Conservation (phyloP, 805 yeast genomes). For the Brettanomyces anomalus region DNA sequence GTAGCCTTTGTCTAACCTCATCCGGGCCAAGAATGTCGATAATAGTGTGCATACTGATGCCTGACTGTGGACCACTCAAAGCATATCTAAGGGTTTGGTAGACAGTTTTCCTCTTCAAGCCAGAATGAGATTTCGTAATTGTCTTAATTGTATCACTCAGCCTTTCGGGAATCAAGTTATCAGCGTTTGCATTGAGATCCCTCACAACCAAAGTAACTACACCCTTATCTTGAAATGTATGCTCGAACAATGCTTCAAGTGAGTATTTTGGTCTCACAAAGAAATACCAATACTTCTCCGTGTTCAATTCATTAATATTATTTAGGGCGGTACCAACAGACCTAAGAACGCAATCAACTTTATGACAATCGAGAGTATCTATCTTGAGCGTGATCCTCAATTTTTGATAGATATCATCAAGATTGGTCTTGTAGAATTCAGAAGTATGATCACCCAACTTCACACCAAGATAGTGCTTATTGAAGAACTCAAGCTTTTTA, state of each 20-base stretch:
- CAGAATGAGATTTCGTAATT: slow-evolving; percentile 4
- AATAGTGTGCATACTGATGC: slow-evolving; percentile 54
- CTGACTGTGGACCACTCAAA: slow-evolving; percentile 60
- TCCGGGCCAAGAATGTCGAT: slow-evolving; percentile 44
- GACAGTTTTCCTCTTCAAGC: slow-evolving; percentile 31
- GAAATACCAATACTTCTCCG: slow-evolving; percentile 37
- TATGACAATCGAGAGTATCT: slow-evolving; percentile 18
- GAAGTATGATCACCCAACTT: slow-evolving; percentile 30
- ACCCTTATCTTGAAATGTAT: slow-evolving; percentile 11
- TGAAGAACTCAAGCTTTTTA: slow-evolving; percentile 65
- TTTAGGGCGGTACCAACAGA: slow-evolving; percentile 41
- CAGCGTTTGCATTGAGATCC: slow-evolving; percentile 5
- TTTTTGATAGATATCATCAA: slow-evolving; percentile 18
- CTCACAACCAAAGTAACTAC: slow-evolving; percentile 3
- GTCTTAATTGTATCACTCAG: slow-evolving; percentile 7
- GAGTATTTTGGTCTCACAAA: slow-evolving; percentile 30
- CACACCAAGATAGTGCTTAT: slow-evolving; percentile 53
- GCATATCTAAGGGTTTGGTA: slow-evolving; percentile 60
- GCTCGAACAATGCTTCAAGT: slow-evolving; percentile 6
- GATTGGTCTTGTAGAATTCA: slow-evolving; percentile 26
- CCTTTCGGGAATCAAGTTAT: slow-evolving; percentile 6
- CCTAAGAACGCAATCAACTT: slow-evolving; percentile 32
- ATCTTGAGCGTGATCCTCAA: slow-evolving; percentile 2
- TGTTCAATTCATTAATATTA: slow-evolving; percentile 42
- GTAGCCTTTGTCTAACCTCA: slow-evolving; percentile 24